phyloP scores from a whole-genome alignment of 768 basidiomycete genomes.

The Rhodocollybia butyracea region DNA sequence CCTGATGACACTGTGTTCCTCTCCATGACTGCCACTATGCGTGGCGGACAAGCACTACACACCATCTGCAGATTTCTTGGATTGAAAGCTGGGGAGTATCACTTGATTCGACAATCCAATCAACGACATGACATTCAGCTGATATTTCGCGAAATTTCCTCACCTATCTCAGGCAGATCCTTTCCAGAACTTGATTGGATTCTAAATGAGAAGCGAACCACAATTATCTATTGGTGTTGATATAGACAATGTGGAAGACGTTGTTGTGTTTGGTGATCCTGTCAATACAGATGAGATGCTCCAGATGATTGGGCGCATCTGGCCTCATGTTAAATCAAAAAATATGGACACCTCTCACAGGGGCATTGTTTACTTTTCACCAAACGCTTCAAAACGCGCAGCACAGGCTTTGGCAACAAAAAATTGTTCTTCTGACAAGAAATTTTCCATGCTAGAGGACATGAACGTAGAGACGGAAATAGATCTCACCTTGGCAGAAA shows the following conservation, averaged over 20 bases:
- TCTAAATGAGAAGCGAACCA: conserved; percentile 14
- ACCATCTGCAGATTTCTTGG: conserved; percentile 19
- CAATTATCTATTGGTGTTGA: conserved; percentile 15
- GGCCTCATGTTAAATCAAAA: neutral
- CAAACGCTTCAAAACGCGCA: neutral
- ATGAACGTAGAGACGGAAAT: no score
- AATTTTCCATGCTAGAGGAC: no score
- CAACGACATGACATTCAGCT: conserved; percentile 22
- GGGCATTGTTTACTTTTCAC: neutral
- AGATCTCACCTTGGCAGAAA: no score
- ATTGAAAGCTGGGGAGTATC: conserved; percentile 13
- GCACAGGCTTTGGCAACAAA: neutral
- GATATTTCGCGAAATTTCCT: conserved; percentile 15
- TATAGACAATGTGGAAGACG: neutral
- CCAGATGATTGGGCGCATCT: neutral
- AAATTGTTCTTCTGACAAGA: no score
- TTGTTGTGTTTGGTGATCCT: conserved; percentile 20
- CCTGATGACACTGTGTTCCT: neutral
- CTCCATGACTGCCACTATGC: neutral
- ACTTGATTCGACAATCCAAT: conserved; percentile 22
- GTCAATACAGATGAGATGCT: conserved; percentile 17
- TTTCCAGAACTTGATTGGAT: conserved; percentile 27
- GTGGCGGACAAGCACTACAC: neutral
- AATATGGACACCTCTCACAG: neutral
- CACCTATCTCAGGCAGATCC: conserved; percentile 12